These are phyloP conservation scores for Candida ficus DNA, from an alignment of 805 yeast genomes.

Conservation along the genomic window DNA sequence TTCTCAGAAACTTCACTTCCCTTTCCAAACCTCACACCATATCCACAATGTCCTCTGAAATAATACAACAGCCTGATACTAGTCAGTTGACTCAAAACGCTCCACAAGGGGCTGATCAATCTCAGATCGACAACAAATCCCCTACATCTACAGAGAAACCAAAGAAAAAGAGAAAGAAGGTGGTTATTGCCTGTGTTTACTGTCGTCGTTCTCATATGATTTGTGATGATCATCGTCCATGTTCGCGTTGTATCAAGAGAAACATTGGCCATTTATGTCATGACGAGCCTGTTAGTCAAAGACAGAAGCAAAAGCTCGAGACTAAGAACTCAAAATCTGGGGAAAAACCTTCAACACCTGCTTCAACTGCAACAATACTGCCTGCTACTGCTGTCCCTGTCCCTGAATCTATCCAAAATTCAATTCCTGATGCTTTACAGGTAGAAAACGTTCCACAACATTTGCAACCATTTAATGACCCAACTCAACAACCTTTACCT, in stretches of 20 bases:
- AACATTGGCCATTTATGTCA: slow-evolving; percentile 81
- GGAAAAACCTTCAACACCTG: not conserved
- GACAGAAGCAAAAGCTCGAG: slow-evolving; percentile 21
- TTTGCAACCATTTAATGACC: slow-evolving; percentile 10
- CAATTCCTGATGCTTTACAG: slow-evolving; percentile 1
- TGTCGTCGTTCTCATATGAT: slow-evolving; percentile 93
- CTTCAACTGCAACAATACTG: not conserved
- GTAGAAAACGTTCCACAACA: slow-evolving; percentile 19
- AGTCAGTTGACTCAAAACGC: too few relatives aligned
- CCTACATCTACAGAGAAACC: slow-evolving; percentile 8
- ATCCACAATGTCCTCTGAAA: not conserved
- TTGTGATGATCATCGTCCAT: slow-evolving; percentile 77
- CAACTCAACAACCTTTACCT: slow-evolving; percentile 9
- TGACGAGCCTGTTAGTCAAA: slow-evolving; percentile 25
- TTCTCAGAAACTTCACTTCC: too few relatives aligned
- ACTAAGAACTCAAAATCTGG: not conserved
- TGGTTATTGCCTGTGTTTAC: slow-evolving; percentile 68
- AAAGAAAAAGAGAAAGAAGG: slow-evolving; percentile 41
- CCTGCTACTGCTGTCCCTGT: not conserved
- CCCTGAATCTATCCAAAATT: not conserved
- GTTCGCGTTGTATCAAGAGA: slow-evolving; percentile 79
- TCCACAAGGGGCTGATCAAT: not conserved
- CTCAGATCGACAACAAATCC: not conserved
- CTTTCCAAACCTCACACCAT: too few relatives aligned
- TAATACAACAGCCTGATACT: too few relatives aligned